A percentile compares a stretch with the other conserved stretches of the same genome.
These are phyloP conservation scores for Hymenoscyphus linearis DNA, from an alignment of 2,329 filamentous ascomycete species.

Conservation along the genomic window DNA sequence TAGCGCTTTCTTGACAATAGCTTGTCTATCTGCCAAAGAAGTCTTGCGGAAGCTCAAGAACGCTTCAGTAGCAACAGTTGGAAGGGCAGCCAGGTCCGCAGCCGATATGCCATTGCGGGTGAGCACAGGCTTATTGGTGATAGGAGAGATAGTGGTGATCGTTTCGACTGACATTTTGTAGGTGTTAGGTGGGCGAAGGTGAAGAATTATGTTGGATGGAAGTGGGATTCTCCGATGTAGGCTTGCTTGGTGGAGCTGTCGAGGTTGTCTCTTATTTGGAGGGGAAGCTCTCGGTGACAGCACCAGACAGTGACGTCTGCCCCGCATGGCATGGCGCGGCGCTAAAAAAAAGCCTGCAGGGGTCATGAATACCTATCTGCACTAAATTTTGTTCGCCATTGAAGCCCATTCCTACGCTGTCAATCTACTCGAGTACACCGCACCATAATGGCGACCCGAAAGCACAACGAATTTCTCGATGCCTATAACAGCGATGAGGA, in stretches of 20 bases:
- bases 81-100: slow-evolving; percentile 65
- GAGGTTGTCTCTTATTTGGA: no score
- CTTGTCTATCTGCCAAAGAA: slow-evolving; percentile 67
- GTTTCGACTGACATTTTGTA: slow-evolving; percentile 55
- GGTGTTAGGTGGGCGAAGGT: not conserved
- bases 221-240: no score
- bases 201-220: slow-evolving; percentile 1
- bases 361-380: not conserved
- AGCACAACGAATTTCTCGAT: slow-evolving; percentile 68
- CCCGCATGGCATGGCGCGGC: not conserved
- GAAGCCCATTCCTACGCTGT: not conserved
- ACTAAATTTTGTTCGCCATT: slow-evolving; percentile 6
- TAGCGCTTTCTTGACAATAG: slow-evolving; percentile 75
- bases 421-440: slow-evolving; percentile 8
- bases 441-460: slow-evolving; percentile 57
- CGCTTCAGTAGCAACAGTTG: slow-evolving; percentile 64
- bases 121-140: slow-evolving; percentile 78
- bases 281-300: slow-evolving; percentile 2
- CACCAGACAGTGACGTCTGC: slow-evolving; percentile 9
- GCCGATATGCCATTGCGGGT: slow-evolving; percentile 70
- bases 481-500: slow-evolving; percentile 50
- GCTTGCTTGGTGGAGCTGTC: not conserved
- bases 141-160: slow-evolving; percentile 80
- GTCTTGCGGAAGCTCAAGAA: slow-evolving; percentile 76
- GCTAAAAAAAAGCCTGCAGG: slow-evolving; percentile 1